Base-by-base conservation (phyloP, 2,329 filamentous ascomycete genomes). In the Lasiodiplodia sp. region DNA sequence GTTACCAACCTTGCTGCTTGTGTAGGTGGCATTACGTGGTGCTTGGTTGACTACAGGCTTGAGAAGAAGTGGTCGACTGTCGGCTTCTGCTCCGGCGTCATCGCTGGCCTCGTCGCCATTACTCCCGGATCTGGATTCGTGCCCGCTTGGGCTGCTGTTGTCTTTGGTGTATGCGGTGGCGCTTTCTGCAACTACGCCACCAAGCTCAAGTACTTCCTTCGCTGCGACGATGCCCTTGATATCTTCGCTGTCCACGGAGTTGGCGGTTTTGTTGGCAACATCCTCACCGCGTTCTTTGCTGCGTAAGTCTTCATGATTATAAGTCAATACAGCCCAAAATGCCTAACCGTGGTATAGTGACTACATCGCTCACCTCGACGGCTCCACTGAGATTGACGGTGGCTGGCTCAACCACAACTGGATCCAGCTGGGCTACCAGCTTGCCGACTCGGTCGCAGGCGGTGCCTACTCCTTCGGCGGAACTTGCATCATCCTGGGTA, bases 11-110 rank as follows among this genome's bases (percentile, higher is more conserved):
- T 97, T 37, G 90, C 93, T 28, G 94, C 93, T 44, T 93, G 91
- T 69, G 88, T 94, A 10, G 94, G 93, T 68, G 93, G 93, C 58
- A 90, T 97, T 63, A 96, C 92, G 44, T 97, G 93, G 94, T 96
- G 92, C 78, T 83, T 96, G 25, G 85, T 97, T 69, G 94, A 97
- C 78, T 97, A 96, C 81, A 88, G 93, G 68, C 86, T 97, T 60
- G 93, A 97, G 82, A 87, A 89, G 75, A 97, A 97, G 83, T 97
- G 92, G 91, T 96, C 93, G 0, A 95, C 93, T 2, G 93, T 97
- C 31, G 94, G 94, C 2, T 97, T 97, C 85, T 97, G 94, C 83
- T 96, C 92, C 0, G 94, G 94, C 71, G 91, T 96, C 28, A 91
- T 97, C 74, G 91, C 93, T 40, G 94, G 94, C 23, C 86, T 97